Base-by-base conservation (phyloP, 768 basidiomycete genomes). In the Tricholoma terreum region DNA sequence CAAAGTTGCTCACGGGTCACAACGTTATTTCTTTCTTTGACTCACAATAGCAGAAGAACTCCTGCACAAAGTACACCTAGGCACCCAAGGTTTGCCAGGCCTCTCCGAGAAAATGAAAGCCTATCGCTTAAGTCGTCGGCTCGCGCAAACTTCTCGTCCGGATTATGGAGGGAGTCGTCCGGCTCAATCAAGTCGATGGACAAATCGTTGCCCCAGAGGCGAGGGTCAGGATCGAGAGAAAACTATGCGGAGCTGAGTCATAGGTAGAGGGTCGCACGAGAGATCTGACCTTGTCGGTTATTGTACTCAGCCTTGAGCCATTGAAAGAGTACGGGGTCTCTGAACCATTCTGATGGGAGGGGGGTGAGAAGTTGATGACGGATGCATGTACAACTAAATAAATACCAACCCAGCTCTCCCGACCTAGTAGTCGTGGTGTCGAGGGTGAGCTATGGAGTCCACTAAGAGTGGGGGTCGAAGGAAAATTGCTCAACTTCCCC, bases 111-210 rank as follows among this genome's bases (percentile, higher is more conserved):
- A 63, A 84, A 77, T 52, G 80, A 71, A 56, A 80, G 73, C 30
- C 46, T 31, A 15, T 73, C 76, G 51, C 73, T 71, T 56, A 42
- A 61, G 49, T 72, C 69, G 30, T 66, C 65, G 17, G 70, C 66
- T 61, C 61, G 64, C 31, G 61, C 57, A 7, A 65, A 58, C 30
- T 64, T 65, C 51, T 65, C 61, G 56, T 84, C 77, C 27, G 89
- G 89, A 59, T 89, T 82, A 67, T 92, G 89, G 17, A 92, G 73
- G 46, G 82, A 81, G 67, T 92, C 90, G 66, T 91, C 89, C 6
- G 82, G 67, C 61, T 92, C 89, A 21, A 79, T 73, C 40, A 76
- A 60, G 65, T 83, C 79, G 4, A 77, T 74, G 19, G 78, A 82
- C 38, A 87, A 65, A 64, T 82, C 80, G 19, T 80, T 79, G 19